Base-by-base conservation (phyloP, 495 filamentous ascomycete species). In the Lentithecium fluviatile region DNA sequence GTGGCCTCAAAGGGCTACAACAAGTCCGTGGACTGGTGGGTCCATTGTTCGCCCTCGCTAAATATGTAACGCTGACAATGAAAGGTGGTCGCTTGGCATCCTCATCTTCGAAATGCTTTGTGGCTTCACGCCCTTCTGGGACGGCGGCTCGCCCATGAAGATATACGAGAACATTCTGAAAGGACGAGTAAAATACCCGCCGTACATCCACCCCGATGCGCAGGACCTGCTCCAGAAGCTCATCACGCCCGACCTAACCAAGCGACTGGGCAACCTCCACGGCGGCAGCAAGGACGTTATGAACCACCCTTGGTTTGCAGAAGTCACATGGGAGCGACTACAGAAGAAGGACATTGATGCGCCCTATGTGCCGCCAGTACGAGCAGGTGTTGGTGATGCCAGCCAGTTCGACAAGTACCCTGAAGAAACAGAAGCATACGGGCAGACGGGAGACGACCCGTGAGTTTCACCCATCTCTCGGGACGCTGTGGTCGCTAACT, bases 71-170 rank as follows among this genome's bases (percentile, higher is more conserved):
- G 11, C 66, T 73, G 25, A 73, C 62, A 6, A 8, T 25, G 54
- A 23, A 43, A 97, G 93, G 93, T 98, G 94, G 94, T 97, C 93
- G 42, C 78, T 98, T 45, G 94, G 94, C 40, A 97, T 98, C 75
- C 79, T 98, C 52, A 97, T 98, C 70, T 98, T 97, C 70, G 94
- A 98, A 78, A 98, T 98, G 94, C 86, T 98, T 19, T 97, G 93
- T 71, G 94, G 94, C 13, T 97, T 96, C 73, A 97, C 94, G 13
- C 94, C 94, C 2, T 98, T 98, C 77, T 98, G 92, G 91, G 94
- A 98, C 73, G 88, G 88, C 56, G 94, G 93, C 34, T 95, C 89
- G 5, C 91, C 94, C 1, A 95, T 97, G 81, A 97, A 96, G 77
- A 98, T 98, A 66, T 98, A 98, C 74, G 93, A 97, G 78, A 98